These are phyloP conservation scores for Neoascochyta sp. DNA, from an alignment of 2,329 filamentous ascomycete species.

Conservation along the genomic window DNA sequence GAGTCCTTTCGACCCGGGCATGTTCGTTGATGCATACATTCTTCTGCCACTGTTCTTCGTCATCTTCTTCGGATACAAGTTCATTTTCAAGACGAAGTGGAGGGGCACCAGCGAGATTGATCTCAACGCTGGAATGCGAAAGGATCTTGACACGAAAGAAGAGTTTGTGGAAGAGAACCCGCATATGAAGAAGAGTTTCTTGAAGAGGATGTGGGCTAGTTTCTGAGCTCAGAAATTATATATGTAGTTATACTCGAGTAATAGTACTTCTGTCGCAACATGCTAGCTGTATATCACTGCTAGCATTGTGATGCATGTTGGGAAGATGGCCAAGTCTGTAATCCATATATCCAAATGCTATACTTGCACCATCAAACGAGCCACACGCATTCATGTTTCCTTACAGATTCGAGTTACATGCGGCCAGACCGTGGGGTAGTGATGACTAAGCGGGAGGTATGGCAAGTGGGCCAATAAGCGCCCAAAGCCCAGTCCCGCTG, in stretches of 20 bases:
- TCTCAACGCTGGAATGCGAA: slow-evolving; percentile 37
- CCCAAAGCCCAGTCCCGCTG: no score
- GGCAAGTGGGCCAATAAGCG: no score
- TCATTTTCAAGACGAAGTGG: slow-evolving; percentile 40
- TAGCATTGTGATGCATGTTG: no score
- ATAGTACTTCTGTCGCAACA: no score
- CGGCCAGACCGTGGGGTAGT: no score
- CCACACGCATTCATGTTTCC: no score
- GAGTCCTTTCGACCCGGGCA: slow-evolving; percentile 49
- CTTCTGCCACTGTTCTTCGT: slow-evolving; percentile 50
- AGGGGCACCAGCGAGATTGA: slow-evolving; percentile 38
- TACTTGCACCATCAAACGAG: no score
- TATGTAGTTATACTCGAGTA: no score
- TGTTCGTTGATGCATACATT: slow-evolving; percentile 55
- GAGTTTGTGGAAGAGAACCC: slow-evolving; percentile 7
- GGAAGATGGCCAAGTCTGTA: no score
- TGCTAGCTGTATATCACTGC: no score
- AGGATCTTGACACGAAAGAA: slow-evolving; percentile 34
- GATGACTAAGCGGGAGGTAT: slow-evolving; percentile 9
- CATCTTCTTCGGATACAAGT: slow-evolving; percentile 48
- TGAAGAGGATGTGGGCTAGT: slow-evolving; percentile 12
- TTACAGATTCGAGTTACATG: no score
- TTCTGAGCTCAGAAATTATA: slow-evolving; percentile 7
- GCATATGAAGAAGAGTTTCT: slow-evolving; percentile 11
- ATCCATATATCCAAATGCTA: no score